Base-by-base conservation (phyloP, 1,284 basidiomycete genomes). In the Puccinia brachypodii region DNA sequence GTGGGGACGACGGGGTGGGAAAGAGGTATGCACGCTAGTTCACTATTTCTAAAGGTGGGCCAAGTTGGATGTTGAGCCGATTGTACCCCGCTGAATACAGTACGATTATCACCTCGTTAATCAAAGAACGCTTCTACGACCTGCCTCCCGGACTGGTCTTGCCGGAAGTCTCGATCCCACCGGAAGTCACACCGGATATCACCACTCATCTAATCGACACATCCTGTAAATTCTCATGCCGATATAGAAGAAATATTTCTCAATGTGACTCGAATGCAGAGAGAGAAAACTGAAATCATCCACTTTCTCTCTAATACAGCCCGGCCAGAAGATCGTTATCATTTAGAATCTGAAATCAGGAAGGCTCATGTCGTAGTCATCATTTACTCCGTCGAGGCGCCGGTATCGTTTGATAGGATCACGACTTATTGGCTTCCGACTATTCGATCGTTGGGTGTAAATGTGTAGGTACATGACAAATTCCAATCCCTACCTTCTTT, bases 381-480 rank as follows among this genome's bases (percentile, higher is more conserved):
- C 80, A 96, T 99, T 73, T 97, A 99, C 87, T 92, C 94, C 42
- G 95, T 98, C 85, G 94, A 96, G 87, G 94, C 96, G 85, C 92
- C 96, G 25, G 92, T 93, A 84, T 96, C 95, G 22, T 98, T 99
- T 87, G 95, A 98, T 87, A 92, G 96, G 81, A 95, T 99, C 87
- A 94, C 95, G 40, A 92, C 95, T n/a, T 98, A 95, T 87, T 99
- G 96, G 96, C 89, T 99, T 77, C 96, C 96, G n/a, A 92, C 94
- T 85, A 97, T 99, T 88, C 91, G 95, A 64, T 93, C 96, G 84
- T 89, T 98, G 38, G 96, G 96, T 82, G 94, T 97, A 85, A 96
- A 97, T 88, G 94, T 94, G 86, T 83, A 88, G 87, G 64, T 62
- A 62, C 33, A 72, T 62, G 31, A 64, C 74, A 31, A 60, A 53